Evolutionary conservation across 352 stramenopile genomes (phyloP).

Genomic region (Globisporangium paroecandrum): DNA sequence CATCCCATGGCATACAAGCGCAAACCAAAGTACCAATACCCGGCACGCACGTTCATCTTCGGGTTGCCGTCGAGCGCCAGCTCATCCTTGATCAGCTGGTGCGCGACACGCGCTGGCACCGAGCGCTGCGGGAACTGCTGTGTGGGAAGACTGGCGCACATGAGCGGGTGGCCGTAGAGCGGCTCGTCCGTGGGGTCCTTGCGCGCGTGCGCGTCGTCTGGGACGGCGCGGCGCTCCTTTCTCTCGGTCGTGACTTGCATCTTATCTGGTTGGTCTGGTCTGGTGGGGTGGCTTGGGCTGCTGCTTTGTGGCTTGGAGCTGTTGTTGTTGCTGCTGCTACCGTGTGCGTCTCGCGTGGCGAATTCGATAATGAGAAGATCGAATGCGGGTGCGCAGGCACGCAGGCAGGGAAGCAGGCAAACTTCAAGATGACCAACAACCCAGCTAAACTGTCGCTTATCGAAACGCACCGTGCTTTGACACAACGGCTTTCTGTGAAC

Average conservation of each 20-base stretch:
- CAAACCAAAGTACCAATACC: not conserved
- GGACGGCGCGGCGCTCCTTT: conserved; percentile 13
- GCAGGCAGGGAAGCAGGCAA: too few species aligned
- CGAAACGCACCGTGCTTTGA: conserved; percentile 6
- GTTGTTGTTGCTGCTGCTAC: not conserved
- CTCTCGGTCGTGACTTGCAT: conserved; percentile 43
- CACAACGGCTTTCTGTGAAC: not conserved
- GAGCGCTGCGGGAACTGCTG: conserved; percentile 60
- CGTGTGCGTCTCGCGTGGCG: conserved; percentile 9
- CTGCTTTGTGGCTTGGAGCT: too few species aligned
- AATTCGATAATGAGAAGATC: conserved; percentile 10
- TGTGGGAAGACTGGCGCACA: conserved; percentile 58
- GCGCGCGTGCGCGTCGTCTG: conserved; percentile 24
- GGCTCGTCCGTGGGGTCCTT: conserved; percentile 30
- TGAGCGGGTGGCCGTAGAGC: conserved; percentile 82
- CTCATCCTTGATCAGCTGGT: conserved; percentile 89
- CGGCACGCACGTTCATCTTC: conserved; percentile 78
- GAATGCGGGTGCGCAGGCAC: not conserved
- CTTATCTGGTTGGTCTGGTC: not conserved
- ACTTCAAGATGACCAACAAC: conserved; percentile 1
- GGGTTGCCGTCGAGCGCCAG: conserved; percentile 87
- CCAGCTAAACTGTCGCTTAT: not conserved
- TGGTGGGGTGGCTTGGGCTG: not conserved
- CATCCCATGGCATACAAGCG: not conserved
- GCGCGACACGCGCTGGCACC: conserved; percentile 74